These are phyloP conservation scores for Colletotrichum agaves DNA, from an alignment of 2,329 filamentous ascomycete species.

Conservation along the genomic window DNA sequence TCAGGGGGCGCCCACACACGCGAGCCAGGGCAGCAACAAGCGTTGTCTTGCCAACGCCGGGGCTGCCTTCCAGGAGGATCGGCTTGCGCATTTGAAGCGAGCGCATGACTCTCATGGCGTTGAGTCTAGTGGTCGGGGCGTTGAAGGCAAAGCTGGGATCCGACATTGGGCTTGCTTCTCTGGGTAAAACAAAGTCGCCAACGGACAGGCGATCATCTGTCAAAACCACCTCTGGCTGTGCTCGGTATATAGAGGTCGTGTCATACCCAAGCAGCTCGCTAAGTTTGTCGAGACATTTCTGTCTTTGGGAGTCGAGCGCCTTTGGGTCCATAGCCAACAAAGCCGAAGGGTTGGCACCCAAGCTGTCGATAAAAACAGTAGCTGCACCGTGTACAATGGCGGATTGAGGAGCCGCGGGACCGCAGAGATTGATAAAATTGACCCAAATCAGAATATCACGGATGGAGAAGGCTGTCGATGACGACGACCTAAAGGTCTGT, in stretches of 20 bases:
- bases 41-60: conserved; percentile 98
- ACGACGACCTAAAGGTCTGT: conserved; percentile 78
- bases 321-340: conserved; percentile 78
- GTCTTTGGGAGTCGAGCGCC: conserved; percentile 76
- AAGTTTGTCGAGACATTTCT: conserved; percentile 78
- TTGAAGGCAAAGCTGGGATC: conserved; percentile 80
- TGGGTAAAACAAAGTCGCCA: conserved; percentile 78
- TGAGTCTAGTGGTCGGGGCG: conserved; percentile 88
- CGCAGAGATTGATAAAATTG: conserved; percentile 83
- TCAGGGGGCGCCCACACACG: conserved; percentile 83
- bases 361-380: conserved; percentile 94
- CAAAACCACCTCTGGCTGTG: conserved; percentile 67
- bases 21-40: conserved; percentile 86
- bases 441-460: conserved; percentile 95
- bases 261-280: conserved; percentile 72
- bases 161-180: conserved; percentile 57
- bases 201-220: conserved; percentile 68
- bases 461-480: conserved; percentile 84
- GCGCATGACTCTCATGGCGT: conserved; percentile 89
- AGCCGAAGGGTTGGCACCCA: conserved; percentile 94
- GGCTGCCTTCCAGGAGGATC: conserved; percentile 93
- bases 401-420: conserved; percentile 56
- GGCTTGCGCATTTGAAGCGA: conserved; percentile 91
- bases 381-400: conserved; percentile 84
- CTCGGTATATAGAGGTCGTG: conserved; percentile 72